Evolutionary conservation across 139 green algal species (phyloP).

Genomic region (Pedinophyceae sp.): DNA sequence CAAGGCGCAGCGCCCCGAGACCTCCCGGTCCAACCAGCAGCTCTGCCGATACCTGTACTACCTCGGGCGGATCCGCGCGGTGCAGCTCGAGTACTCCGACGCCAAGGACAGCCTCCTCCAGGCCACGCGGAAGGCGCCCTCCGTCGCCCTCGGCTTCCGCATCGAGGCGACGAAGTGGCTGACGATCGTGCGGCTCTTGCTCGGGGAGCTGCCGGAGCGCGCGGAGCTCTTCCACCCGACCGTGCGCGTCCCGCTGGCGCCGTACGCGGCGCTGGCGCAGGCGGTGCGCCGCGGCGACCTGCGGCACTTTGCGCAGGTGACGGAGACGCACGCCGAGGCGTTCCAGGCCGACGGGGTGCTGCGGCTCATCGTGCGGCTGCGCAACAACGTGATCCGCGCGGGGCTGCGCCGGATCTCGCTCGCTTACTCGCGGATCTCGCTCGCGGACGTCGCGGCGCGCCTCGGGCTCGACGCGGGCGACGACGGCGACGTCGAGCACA

Average conservation of each 20-base stretch:
- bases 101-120: conserved; percentile 89
- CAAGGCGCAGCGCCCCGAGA: conserved; percentile 72
- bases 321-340: conserved; percentile 27
- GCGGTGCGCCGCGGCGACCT: conserved; percentile 76
- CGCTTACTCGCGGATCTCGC: conserved; percentile 85
- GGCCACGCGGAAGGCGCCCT: conserved; percentile 58
- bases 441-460: conserved; percentile 67
- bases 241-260: conserved; percentile 41
- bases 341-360: conserved; percentile 59
- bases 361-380: conserved; percentile 82
- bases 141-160: conserved; percentile 63
- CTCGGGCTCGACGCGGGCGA: conserved; percentile 56
- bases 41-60: conserved; percentile 88
- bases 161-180: conserved; percentile 82
- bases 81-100: conserved; percentile 94
- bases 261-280: conserved; percentile 79
- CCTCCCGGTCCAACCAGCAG: conserved; percentile 60
- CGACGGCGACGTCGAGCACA: conserved; percentile 63
- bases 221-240: conserved; percentile 55
- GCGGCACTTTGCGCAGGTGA: conserved; percentile 46
- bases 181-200: conserved; percentile 75
- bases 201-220: conserved; percentile 92
- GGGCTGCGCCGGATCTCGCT: conserved; percentile 81
- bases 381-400: conserved; percentile 89
- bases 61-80: conserved; percentile 78